Evolutionary conservation across 306 rosid genomes (phyloP), one percentile per base, ranked within the genome.

Genomic region (Quercus alba): DNA sequence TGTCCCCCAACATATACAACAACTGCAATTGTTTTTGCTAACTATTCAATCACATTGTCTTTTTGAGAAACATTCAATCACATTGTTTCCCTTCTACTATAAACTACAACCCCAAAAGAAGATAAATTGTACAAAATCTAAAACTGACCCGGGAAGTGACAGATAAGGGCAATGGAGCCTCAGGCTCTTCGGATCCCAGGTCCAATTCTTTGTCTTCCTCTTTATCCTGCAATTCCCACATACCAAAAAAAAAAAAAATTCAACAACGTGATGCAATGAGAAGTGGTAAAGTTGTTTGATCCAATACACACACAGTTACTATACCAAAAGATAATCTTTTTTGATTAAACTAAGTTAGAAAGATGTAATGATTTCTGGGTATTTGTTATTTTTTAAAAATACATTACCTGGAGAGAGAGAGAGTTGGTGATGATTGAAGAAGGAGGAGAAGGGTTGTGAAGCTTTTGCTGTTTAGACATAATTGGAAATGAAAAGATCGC

Each of bases 1-100:
- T 85, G 83, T 93, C 99, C 68, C 93, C 97, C 94, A 93, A 88
- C 98, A 93, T 89, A 81, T 89, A 92, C 88, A 91, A 85, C 26
- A 72, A 91, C 99, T 95, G 90, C 81, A 88, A 79, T 76, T 5
- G 12, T 46, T 46, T 12, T 49, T 49, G 15, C 54, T 49, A 11
- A 49, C 54, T 49, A 49, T 49, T 49, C 54, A 49, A 49, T 49
- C 54, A 38, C 46, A 38, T 38, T 38, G 11, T 38, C 46, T 38
- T 38, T 38, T 8, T 38, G 46, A 38, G 46, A 38, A 38, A 38
- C 11, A 38, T 38, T 38, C 11, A 38, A 38, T 38, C 46, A 8
- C 46, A 38, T 49, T 3, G 10, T 49, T 12, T 49, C 12, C 54
- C 54, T 49, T 49, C 54, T 49, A 49, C 54, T 49, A 49, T 49